Conservation (phyloP, 2,329 filamentous ascomycete species). For the Venturia oleaginea region DNA sequence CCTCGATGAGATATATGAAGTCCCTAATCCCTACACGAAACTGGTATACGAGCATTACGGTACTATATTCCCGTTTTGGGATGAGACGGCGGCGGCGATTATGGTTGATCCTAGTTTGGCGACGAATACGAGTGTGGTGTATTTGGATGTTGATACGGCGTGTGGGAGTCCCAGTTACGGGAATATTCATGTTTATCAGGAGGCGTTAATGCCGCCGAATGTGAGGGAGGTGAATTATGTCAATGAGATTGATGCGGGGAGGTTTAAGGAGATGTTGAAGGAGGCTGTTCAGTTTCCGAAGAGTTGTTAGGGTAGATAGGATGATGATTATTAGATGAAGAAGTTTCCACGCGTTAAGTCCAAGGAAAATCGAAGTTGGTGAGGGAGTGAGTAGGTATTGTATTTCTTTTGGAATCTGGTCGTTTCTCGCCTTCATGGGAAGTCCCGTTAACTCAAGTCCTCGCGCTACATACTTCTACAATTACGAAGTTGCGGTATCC, state of each 20-base stretch:
- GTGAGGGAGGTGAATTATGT: constrained; percentile 34
- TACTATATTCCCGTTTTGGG: constrained; percentile 36
- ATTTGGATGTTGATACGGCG: constrained; percentile 34
- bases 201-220: constrained; percentile 29
- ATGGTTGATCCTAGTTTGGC: constrained; percentile 31
- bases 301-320: constrained; percentile 11
- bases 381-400: no score
- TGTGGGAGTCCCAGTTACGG: constrained; percentile 34
- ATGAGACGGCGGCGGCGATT: constrained; percentile 37
- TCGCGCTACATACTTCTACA: no score
- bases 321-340: no score
- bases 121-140: constrained; percentile 32
- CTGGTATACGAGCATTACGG: constrained; percentile 32
- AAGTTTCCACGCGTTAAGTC: no score
- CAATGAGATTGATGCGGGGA: constrained; percentile 28
- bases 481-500: no score
- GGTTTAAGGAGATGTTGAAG: constrained; percentile 30
- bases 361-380: no score
- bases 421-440: no score
- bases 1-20: constrained; percentile 29
- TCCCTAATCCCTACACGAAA: constrained; percentile 31
- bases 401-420: no score
- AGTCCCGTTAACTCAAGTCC: no score
- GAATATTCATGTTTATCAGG: constrained; percentile 36
- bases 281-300: constrained; percentile 25